These are phyloP conservation scores for Stentor roeselii DNA, from an alignment of 73 alveolate genomes.

Conservation along the genomic window DNA sequence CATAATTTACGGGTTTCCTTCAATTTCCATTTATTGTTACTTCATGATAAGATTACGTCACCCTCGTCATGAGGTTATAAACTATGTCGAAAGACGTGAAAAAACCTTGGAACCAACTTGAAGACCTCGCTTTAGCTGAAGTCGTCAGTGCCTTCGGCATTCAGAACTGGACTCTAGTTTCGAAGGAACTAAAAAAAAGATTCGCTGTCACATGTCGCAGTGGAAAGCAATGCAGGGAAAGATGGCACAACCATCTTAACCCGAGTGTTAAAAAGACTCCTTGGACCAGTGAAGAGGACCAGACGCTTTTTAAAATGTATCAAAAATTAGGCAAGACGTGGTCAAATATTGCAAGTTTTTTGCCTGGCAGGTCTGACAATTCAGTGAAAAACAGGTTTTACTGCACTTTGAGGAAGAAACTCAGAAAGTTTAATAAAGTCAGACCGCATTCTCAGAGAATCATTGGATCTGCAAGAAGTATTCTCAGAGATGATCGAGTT, in stretches of 20 bases:
- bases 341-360: conserved; percentile 77
- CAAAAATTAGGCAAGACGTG: conserved; percentile 92
- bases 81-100: neutral
- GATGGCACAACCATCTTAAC: conserved; percentile 96
- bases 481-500: neutral
- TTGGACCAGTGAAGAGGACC: conserved; percentile 93
- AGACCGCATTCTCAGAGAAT: conserved; percentile 12
- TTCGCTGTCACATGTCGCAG: conserved; percentile 63
- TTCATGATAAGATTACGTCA: no score
- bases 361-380: conserved; percentile 92
- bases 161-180: conserved; percentile 79
- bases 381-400: conserved; percentile 82
- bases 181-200: conserved; percentile 59
- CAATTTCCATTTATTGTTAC: no score
- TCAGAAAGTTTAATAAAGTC: conserved; percentile 57
- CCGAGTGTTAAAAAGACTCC: conserved; percentile 89
- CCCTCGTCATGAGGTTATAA: no score
- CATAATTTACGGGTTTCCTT: no score
- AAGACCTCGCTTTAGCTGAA: conserved; percentile 73
- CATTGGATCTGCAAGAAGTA: conserved; percentile 11
- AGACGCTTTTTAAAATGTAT: conserved; percentile 83
- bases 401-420: conserved; percentile 74
- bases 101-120: conserved; percentile 18
- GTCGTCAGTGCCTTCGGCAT: conserved; percentile 69
- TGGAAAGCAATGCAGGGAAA: conserved; percentile 97